Evolutionary conservation across 768 basidiomycete species (phyloP).

Genomic region (Boletus patriciae): DNA sequence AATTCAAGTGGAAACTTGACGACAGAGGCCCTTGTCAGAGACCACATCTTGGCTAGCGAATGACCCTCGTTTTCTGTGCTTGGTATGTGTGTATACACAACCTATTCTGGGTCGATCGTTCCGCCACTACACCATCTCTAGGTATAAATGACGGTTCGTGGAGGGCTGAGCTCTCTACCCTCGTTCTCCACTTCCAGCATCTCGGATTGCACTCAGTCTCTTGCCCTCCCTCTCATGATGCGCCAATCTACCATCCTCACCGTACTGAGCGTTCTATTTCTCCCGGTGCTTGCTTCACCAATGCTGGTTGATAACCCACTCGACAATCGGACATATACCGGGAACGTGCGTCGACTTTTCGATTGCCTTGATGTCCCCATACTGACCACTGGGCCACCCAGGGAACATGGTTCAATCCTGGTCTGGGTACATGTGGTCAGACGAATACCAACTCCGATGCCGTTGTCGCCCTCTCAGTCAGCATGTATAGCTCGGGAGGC

Average conservation of each 20-base stretch:
- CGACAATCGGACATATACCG: constrained; percentile 50
- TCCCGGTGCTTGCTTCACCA: constrained; percentile 40
- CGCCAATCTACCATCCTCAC: constrained; percentile 24
- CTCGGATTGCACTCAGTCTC: not conserved
- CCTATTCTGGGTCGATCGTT: constrained; percentile 11
- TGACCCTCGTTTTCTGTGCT: too few species aligned
- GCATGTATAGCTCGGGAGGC: constrained; percentile 49
- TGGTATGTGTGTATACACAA: not conserved
- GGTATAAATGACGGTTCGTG: constrained; percentile 21
- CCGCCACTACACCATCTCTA: constrained; percentile 2
- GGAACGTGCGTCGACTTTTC: constrained; percentile 45
- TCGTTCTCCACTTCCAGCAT: not conserved
- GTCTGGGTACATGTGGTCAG: constrained; percentile 62
- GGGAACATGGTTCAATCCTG: constrained; percentile 65
- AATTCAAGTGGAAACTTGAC: too few species aligned
- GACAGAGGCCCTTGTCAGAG: too few species aligned
- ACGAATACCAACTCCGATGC: constrained; percentile 44
- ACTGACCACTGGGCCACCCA: constrained; percentile 26
- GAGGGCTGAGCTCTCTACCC: not conserved
- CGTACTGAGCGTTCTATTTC: constrained; percentile 43
- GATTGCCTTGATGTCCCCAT: not conserved
- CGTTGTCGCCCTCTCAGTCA: constrained; percentile 59
- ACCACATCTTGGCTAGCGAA: too few species aligned
- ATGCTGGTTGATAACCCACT: constrained; percentile 32
- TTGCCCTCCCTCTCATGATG: constrained; percentile 13